Evolutionary conservation across 441 rosid species (phyloP).

Genomic region (Erodium moschatum): DNA sequence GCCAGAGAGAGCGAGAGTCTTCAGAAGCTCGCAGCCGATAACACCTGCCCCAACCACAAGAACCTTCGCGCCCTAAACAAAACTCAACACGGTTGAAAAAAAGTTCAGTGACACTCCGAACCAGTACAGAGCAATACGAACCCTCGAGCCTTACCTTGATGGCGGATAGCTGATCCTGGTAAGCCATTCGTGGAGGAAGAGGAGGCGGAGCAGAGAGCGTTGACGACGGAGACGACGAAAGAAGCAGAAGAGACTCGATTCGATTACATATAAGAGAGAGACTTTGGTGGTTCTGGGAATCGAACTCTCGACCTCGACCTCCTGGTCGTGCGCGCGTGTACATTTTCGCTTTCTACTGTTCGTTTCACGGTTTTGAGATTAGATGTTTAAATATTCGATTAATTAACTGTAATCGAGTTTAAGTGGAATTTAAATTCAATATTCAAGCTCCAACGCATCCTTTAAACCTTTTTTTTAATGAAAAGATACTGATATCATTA

Average conservation of each 20-base stretch:
- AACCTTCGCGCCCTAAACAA: conserved; percentile 52
- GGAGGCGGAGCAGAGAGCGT: background rate
- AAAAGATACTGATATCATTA: too few relatives aligned
- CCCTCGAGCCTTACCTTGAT: conserved; percentile 39
- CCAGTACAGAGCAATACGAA: background rate
- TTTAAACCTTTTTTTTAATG: too few relatives aligned
- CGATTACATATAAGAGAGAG: background rate
- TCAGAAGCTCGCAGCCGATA: conserved; percentile 93
- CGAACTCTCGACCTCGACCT: too few relatives aligned
- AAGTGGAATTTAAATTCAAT: too few relatives aligned
- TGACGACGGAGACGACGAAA: conserved; percentile 11
- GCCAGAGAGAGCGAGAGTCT: conserved; percentile 88
- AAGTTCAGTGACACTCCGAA: conserved; percentile 4
- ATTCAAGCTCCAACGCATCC: too few relatives aligned
- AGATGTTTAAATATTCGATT: too few relatives aligned
- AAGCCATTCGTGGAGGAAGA: conserved; percentile 37
- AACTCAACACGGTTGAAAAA: conserved; percentile 2
- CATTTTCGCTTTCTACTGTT: too few relatives aligned
- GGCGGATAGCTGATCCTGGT: conserved; percentile 36
- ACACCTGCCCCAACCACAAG: conserved; percentile 99
- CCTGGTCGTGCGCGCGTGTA: too few relatives aligned
- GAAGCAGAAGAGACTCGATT: background rate
- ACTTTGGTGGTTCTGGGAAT: too few relatives aligned
- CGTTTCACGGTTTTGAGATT: too few relatives aligned
- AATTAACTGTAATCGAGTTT: too few relatives aligned